Evolutionary conservation across 805 yeast genomes (phyloP).

Genomic region (Novakomyces olei): DNA sequence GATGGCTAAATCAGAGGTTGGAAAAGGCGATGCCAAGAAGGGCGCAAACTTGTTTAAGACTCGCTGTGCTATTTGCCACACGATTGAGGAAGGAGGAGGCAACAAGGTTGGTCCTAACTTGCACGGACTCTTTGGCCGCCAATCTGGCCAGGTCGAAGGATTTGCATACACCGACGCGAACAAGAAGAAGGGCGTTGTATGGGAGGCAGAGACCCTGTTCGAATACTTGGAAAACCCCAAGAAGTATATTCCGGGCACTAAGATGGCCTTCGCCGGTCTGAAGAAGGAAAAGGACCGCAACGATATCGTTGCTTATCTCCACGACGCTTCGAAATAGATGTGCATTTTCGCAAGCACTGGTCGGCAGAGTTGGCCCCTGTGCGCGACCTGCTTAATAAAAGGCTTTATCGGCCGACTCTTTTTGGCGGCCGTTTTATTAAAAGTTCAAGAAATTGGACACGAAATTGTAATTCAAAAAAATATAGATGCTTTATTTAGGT

Average conservation of each 20-base stretch:
- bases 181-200: constrained; percentile 78
- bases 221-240: constrained; percentile 98
- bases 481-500: no score
- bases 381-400: no score
- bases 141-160: constrained; percentile 79
- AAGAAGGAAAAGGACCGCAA: constrained; percentile 98
- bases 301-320: constrained; percentile 77
- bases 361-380: no score
- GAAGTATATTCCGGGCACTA: constrained; percentile 98
- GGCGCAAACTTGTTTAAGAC: constrained; percentile 98
- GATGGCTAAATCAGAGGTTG: neutral
- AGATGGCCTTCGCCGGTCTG: constrained; percentile 99
- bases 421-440: no score
- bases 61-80: constrained; percentile 98
- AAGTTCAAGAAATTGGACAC: no score
- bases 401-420: no score
- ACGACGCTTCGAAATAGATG: no score
- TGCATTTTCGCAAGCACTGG: no score
- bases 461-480: no score
- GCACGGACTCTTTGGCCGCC: constrained; percentile 83
- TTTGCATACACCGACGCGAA: constrained; percentile 96
- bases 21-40: constrained; percentile 70
- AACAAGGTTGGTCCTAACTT: constrained; percentile 98
- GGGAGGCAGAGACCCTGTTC: constrained; percentile 74
- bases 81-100: constrained; percentile 86